Evolutionary conservation across 176 grass and related monocot genomes (phyloP), one percentile per base, ranked within the genome.

Genomic region (Panicum miliaceum): DNA sequence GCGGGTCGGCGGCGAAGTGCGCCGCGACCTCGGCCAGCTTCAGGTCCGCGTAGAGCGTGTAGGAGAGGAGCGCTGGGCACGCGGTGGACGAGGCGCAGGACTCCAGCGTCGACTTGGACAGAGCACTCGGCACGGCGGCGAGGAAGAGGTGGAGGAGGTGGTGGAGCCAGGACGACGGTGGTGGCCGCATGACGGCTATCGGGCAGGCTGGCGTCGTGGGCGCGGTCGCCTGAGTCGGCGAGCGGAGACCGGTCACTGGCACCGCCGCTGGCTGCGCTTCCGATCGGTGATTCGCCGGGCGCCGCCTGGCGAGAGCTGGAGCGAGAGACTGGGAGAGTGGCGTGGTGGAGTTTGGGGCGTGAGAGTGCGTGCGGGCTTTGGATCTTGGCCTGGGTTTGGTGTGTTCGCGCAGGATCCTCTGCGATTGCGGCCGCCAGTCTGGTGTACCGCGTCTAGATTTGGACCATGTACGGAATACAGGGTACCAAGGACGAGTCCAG

Each of bases 21-120:
- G 88, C 77, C n/a, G 94, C 90, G 14, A 97, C 83, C 78, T 97
- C 92, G 48, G 88, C 75, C 42, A 97, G 86, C 88, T 92, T 97
- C 64, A 97, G 94, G 81, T 97, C 90, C 59, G 90, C 83, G 90
- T 87, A 89, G 64, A 97, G 90, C 3, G 94, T 91, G 94, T 97
- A 97, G 84, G 89, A 89, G 77, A 97, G 92, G 19, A 94, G 88
- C 9, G 94, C 86, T 0, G 88, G 90, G 68, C 94, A 97, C 45
- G 92, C 59, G 43, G 90, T 86, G 63, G 92, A 78, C 42, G 84
- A 87, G 42, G 90, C 68, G 88, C 94, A 97, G 46, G 94, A 85
- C 85, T 97, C 94, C 77, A 94, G 85, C 15, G 84, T 92, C 4
- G 94, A 94, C 71, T 89, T 97, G 57, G 86, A 81, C 84, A 66